Conservation (phyloP, 2,329 filamentous ascomycete genomes). For the Aureobasidium zeae region DNA sequence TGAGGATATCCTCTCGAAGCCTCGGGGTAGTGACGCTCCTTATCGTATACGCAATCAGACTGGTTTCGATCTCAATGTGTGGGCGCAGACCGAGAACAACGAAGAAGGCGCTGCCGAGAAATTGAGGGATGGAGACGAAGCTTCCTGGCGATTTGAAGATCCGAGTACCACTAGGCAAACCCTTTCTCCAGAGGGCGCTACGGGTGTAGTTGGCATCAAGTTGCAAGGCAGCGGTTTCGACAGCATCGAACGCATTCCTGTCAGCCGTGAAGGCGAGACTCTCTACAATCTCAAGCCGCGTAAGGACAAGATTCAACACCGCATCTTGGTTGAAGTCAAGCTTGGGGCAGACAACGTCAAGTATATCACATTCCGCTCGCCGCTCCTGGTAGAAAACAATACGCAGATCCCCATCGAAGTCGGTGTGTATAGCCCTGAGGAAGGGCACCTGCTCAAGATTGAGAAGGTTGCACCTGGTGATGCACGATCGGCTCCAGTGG, state of each 20-base stretch:
- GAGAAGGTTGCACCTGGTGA: constrained; percentile 95
- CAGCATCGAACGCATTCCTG: constrained; percentile 72
- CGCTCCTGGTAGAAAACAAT: constrained; percentile 85
- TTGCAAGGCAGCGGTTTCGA: constrained; percentile 94
- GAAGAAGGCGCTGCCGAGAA: constrained; percentile 63
- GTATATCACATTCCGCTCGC: constrained; percentile 90
- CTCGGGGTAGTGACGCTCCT: constrained; percentile 80
- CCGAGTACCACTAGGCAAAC: constrained; percentile 95
- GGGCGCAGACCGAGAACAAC: constrained; percentile 66
- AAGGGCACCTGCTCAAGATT: constrained; percentile 89
- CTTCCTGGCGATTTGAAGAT: constrained; percentile 93
- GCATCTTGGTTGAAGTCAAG: constrained; percentile 82
- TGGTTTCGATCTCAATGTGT: constrained; percentile 79
- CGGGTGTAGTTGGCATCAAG: constrained; percentile 69
- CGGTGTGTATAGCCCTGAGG: constrained; percentile 77
- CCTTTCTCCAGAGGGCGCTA: constrained; percentile 71
- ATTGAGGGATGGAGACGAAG: constrained; percentile 79
- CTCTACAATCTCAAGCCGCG: constrained; percentile 83
- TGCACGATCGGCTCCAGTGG: constrained; percentile 79
- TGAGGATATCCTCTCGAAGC: constrained; percentile 87
- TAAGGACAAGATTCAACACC: constrained; percentile 75
- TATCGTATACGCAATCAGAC: constrained; percentile 94
- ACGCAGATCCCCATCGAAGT: constrained; percentile 94
- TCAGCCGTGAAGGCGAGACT: constrained; percentile 90
- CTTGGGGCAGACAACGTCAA: constrained; percentile 95